A percentile compares a stretch with the other conserved stretches of the same genome.
phyloP scores from a whole-genome alignment of 805 yeast species.

The Nadsonia fulvescens region DNA sequence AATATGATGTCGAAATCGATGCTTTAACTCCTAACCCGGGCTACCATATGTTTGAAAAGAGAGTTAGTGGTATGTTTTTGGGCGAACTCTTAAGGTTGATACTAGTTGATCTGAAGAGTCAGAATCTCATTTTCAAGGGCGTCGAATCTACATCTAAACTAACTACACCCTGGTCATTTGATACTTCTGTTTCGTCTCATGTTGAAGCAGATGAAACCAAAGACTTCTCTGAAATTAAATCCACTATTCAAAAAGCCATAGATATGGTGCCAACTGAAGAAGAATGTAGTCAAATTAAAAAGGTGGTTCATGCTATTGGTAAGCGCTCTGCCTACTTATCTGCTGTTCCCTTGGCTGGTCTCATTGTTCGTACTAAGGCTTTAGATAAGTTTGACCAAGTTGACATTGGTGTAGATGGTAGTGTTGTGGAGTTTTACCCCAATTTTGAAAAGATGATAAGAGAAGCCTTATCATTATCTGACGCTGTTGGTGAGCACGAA shows the following conservation, averaged over 20 bases:
- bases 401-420: conserved; percentile 91
- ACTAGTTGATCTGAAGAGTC: conserved; percentile 41
- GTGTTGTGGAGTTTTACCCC: conserved; percentile 86
- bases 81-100: conserved; percentile 76
- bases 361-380: conserved; percentile 47
- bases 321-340: conserved; percentile 79
- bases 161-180: conserved; percentile 59
- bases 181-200: conserved; percentile 69
- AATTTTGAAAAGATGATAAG: conserved; percentile 67
- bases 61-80: conserved; percentile 80
- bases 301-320: conserved; percentile 60
- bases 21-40: conserved; percentile 63
- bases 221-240: conserved; percentile 23
- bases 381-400: conserved; percentile 54
- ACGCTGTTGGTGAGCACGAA: conserved; percentile 18
- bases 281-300: conserved; percentile 62
- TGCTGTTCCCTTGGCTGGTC: conserved; percentile 79
- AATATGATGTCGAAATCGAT: conserved; percentile 60
- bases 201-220: conserved; percentile 75
- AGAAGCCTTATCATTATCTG: conserved; percentile 37
- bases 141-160: conserved; percentile 17
- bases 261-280: conserved; percentile 39
- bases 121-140: conserved; percentile 35
- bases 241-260: conserved; percentile 30
- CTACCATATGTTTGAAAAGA: conserved; percentile 80